A percentile compares a stretch with the other conserved stretches of the same genome.
Conservation (phyloP, 2,329 filamentous ascomycete species). For the Verticillium albo-atrum region DNA sequence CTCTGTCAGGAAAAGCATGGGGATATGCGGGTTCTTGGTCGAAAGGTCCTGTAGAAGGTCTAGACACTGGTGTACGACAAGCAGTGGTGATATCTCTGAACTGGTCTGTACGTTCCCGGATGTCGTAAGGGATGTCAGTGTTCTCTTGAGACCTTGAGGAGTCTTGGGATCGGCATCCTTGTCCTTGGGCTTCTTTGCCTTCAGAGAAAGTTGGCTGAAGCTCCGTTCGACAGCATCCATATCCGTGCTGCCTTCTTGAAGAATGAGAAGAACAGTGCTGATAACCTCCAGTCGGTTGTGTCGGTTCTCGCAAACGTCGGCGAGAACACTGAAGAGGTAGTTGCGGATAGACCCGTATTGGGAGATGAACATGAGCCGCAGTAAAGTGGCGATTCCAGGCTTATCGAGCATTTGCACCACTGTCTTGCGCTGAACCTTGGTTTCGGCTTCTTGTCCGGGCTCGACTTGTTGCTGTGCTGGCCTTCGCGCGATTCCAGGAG, state of each 20-base stretch:
- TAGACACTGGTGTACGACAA: slow-evolving; percentile 94
- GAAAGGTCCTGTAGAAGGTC: slow-evolving; percentile 80
- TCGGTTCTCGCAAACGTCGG: slow-evolving; percentile 92
- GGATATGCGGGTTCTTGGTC: slow-evolving; percentile 78
- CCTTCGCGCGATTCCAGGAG: slow-evolving; percentile 18
- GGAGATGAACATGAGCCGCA: slow-evolving; percentile 97
- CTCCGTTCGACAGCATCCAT: slow-evolving; percentile 91
- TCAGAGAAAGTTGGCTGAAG: slow-evolving; percentile 87
- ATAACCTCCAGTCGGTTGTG: slow-evolving; percentile 93
- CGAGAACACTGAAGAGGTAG: slow-evolving; percentile 80
- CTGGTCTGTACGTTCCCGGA: slow-evolving; percentile 51
- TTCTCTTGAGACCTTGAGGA: slow-evolving; percentile 74
- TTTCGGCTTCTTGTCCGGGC: slow-evolving; percentile 39
- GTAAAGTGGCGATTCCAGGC: slow-evolving; percentile 86
- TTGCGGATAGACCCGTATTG: slow-evolving; percentile 82
- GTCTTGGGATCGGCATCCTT: slow-evolving; percentile 65
- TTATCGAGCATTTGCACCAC: slow-evolving; percentile 98
- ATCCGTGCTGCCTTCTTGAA: slow-evolving; percentile 93
- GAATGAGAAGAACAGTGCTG: slow-evolving; percentile 84
- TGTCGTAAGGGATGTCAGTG: slow-evolving; percentile 54
- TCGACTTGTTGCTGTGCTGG: slow-evolving; percentile 10
- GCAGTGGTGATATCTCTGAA: slow-evolving; percentile 85
- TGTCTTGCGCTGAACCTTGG: slow-evolving; percentile 70
- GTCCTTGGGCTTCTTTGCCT: slow-evolving; percentile 74
- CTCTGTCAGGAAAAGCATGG: slow-evolving; percentile 90